Percentiles rank a stretch among this genome's conserved stretches.
Conservation (phyloP, 129 eudicot species). For the Centella asiatica region DNA sequence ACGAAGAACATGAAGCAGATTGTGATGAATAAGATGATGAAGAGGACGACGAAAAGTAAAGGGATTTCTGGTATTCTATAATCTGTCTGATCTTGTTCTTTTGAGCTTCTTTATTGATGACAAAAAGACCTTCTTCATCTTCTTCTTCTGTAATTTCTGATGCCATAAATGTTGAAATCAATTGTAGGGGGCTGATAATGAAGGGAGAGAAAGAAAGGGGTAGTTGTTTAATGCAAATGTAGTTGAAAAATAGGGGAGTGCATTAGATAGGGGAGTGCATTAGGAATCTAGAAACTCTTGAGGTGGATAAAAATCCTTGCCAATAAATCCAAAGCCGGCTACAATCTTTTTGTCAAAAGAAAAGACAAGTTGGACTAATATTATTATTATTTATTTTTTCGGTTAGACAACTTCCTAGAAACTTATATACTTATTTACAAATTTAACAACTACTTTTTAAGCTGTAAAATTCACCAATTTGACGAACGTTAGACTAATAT, state of each 20-base stretch:
- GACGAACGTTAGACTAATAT: too few species aligned
- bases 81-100: conserved; percentile 42
- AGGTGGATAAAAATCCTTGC: not conserved
- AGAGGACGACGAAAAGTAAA: conserved; percentile 30
- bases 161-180: conserved; percentile 24
- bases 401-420: too few species aligned
- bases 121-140: conserved; percentile 28
- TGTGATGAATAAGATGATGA: conserved; percentile 32
- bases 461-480: too few species aligned
- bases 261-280: not conserved
- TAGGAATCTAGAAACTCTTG: conserved; percentile 1
- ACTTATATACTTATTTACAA: too few species aligned
- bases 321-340: conserved; percentile 16
- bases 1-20: conserved; percentile 30
- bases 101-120: conserved; percentile 37
- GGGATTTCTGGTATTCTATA: conserved; percentile 45
- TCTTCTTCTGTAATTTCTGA: conserved; percentile 44
- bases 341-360: not conserved
- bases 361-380: conserved; percentile 1
- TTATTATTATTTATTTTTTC: too few species aligned
- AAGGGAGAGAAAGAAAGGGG: not conserved
- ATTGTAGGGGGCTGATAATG: not conserved
- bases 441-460: too few species aligned
- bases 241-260: not conserved
- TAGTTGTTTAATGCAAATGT: not conserved